Evolutionary conservation across 129 eudicot genomes (phyloP).

Genomic region (Tanacetum coccineum): DNA sequence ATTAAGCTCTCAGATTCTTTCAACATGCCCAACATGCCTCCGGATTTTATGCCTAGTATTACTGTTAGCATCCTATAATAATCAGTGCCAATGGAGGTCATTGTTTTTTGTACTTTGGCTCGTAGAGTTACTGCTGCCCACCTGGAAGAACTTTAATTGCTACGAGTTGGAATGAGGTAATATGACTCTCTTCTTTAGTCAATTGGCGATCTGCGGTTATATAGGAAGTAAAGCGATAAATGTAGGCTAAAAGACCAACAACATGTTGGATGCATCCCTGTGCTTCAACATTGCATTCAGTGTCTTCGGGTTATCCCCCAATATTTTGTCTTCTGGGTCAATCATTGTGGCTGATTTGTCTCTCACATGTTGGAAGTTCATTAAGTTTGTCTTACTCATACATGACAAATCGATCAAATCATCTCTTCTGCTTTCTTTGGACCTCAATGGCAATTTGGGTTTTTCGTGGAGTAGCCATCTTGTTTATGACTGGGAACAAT

Average conservation of each 20-base stretch:
- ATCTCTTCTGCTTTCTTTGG: constrained; percentile 76
- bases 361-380: constrained; percentile 67
- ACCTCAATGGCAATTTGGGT: constrained; percentile 76
- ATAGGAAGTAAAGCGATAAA: constrained; percentile 60
- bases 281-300: constrained; percentile 48
- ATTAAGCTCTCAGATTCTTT: constrained; percentile 45
- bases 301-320: constrained; percentile 66
- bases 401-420: constrained; percentile 66
- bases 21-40: too few relatives aligned
- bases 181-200: constrained; percentile 56
- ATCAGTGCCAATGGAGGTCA: too few relatives aligned
- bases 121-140: constrained; percentile 61
- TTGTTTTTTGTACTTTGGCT: constrained; percentile 41
- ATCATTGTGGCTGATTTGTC: constrained; percentile 78
- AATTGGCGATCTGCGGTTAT: constrained; percentile 58
- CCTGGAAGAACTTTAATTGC: constrained; percentile 78
- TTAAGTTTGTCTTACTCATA: constrained; percentile 77
- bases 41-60: too few relatives aligned
- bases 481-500: constrained; percentile 51
- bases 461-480: constrained; percentile 47
- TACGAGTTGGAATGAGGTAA: constrained; percentile 70
- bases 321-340: constrained; percentile 63
- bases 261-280: constrained; percentile 66
- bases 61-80: too few relatives aligned
- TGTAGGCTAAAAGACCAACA: constrained; percentile 49